Evolutionary conservation across 1,284 basidiomycete genomes (phyloP), one percentile per base, ranked within the genome.

Genomic region (Ceratobasidium sp.): DNA sequence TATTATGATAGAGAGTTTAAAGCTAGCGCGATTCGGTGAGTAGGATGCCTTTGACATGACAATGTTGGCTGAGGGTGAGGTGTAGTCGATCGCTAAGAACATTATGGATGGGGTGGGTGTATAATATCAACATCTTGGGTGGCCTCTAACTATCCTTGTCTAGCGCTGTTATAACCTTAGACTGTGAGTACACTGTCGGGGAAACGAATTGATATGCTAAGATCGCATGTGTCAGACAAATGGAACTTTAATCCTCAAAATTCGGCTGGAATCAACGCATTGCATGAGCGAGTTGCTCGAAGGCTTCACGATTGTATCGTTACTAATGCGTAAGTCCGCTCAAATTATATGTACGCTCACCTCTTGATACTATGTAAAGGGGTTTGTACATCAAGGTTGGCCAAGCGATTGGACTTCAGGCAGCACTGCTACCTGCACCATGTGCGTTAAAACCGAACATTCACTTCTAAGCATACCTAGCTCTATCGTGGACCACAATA

Each of bases 331-430:
- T 74, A 66, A 56, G 69, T 20, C 50, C 56, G 23, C 61, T 12
- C 10, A 26, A 5, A 64, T 48, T 1, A 23, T 50, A 20, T 20
- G 61, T 28, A 15, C 10, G 40, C 44, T 13, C 52, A 33, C 20
- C 17, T 20, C n/a, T 46, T 44, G 61, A 64, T 20, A 5, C 7
- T 9, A 10, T 48, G 3, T 33, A 10, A 26, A 78, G 77, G 12
- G 77, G 77, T n/a, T 38, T 78, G n/a, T 78, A 78, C 46, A 71
- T 78, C 40, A 78, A 78, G 50, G 50, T 61, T 54, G 61, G 77
- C 9, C 59, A 78, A 67, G 70, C 62, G 4, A 67, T 68, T 52
- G 61, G 77, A 9, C 46, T 66, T 38, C 70, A 71, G 20, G 71
- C 71, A n/a, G 59, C 59, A n/a, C 20, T 74, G 7, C 59, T 74